These are phyloP conservation scores for Globisporangium okanoganense DNA, from an alignment of 352 stramenopile species.

Conservation along the genomic window DNA sequence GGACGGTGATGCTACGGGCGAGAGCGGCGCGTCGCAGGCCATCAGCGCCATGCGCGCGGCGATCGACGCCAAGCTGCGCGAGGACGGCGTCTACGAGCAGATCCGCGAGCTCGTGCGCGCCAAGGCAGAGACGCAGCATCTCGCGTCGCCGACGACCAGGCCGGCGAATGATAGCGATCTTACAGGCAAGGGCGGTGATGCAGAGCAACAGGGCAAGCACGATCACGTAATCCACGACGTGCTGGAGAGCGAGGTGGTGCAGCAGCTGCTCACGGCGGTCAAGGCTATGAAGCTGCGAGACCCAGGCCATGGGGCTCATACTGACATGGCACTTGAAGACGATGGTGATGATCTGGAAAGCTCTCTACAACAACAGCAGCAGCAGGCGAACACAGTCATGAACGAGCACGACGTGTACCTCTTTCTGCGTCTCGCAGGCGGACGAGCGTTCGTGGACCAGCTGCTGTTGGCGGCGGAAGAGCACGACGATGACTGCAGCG, in stretches of 20 bases:
- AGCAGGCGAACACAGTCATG: neutral
- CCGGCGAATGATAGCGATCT: neutral
- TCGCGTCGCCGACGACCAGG: neutral
- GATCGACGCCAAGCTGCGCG: slow-evolving; percentile 71
- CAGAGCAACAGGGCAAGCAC: slow-evolving; percentile 13
- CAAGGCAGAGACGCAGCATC: slow-evolving; percentile 13
- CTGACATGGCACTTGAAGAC: neutral
- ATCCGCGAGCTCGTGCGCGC: slow-evolving; percentile 56
- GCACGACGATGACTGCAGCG: slow-evolving; percentile 11
- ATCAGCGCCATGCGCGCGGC: slow-evolving; percentile 48
- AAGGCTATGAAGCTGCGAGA: slow-evolving; percentile 19
- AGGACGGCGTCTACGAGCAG: slow-evolving; percentile 76
- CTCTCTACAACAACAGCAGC: neutral
- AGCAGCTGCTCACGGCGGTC: slow-evolving; percentile 55
- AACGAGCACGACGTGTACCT: slow-evolving; percentile 27
- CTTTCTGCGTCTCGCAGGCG: slow-evolving; percentile 52
- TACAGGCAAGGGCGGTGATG: neutral
- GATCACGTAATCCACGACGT: slow-evolving; percentile 52
- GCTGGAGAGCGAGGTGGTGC: slow-evolving; percentile 70
- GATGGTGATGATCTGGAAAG: neutral
- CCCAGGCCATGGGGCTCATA: neutral
- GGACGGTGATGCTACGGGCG: too few species aligned
- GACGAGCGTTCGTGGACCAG: slow-evolving; percentile 75
- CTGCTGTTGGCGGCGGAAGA: slow-evolving; percentile 36
- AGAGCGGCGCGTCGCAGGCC: slow-evolving; percentile 22